Evolutionary conservation across 768 basidiomycete species (phyloP), one percentile per base, ranked within the genome.

Genomic region (Phaeolepiota aurea): DNA sequence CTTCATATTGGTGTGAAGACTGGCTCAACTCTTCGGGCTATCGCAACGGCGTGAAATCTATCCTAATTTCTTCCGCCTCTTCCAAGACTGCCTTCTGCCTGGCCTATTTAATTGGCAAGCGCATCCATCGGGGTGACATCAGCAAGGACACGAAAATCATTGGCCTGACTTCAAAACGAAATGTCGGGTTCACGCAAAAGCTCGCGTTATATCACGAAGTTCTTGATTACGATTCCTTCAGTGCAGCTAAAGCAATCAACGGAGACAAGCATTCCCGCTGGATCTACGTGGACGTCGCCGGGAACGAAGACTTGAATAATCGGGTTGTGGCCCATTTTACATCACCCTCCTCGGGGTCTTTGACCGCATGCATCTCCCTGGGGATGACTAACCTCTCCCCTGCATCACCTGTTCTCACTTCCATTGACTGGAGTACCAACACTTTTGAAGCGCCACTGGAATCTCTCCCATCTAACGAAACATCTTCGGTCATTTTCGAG

Each of bases 1-100:
- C 82, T 0, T 71, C 82, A 1, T 84, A 72, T 47, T 84, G 82
- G 82, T 80, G 71, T 46, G 79, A 84, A 54, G 82, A 84, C 51
- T 84, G 79, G 79, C 53, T 84, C 4, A 58, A 69, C 42, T 59
- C 66, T 3, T 64, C 71, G 2, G 48, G 54, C 16, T 83, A 82
- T 52, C 65, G 70, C 5, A 69, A 63, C 1, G 72, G 64, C 4
- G 68, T 68, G 3, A 62, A 61, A 2, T 51, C 54, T 20, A 59
- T 84, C 43, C 61, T 84, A 35, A 70, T 84, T 28, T 81, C 82
- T 1, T 81, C 79, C 31, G 82, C 82, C 0, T 84, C 82, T 2
- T 72, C 82, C 19, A 84, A 84, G 50, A 84, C 81, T 1, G 79
- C 82, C 0, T 82, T 83, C 54, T 80, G 76, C 44, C 62, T 82